Conservation (phyloP, 1,284 basidiomycete species). For the Tetrapyrgos nigripes region DNA sequence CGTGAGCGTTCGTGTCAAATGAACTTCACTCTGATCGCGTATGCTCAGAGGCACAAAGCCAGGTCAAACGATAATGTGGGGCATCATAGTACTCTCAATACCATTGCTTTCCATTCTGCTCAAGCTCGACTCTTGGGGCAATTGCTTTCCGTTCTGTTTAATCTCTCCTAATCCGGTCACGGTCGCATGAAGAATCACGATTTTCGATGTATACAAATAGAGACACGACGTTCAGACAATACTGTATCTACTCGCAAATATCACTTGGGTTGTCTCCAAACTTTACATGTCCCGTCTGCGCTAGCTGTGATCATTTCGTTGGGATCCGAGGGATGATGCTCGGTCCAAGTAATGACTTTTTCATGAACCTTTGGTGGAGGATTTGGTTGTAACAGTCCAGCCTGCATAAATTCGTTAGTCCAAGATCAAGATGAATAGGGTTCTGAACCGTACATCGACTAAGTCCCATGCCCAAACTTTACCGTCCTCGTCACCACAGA, state of each 20-base stretch:
- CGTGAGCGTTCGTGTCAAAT: constrained; percentile 25
- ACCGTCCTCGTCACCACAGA: constrained; percentile 92
- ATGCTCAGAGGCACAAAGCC: constrained; percentile 55
- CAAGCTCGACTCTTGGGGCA: too few relatives aligned
- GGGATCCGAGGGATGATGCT: constrained; percentile 83
- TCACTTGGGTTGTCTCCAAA: constrained; percentile 59
- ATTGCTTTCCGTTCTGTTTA: too few relatives aligned
- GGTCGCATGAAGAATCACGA: not conserved
- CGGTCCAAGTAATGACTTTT: constrained; percentile 90
- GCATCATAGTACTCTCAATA: too few relatives aligned
- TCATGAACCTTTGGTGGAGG: constrained; percentile 79
- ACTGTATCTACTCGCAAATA: not conserved
- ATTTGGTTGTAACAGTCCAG: constrained; percentile 66
- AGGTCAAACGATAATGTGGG: constrained; percentile 56
- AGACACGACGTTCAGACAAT: not conserved
- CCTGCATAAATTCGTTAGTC: constrained; percentile 47
- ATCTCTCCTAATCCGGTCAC: too few relatives aligned
- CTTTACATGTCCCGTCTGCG: constrained; percentile 85
- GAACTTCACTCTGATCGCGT: constrained; percentile 7
- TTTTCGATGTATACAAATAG: not conserved
- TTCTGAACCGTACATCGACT: constrained; percentile 70
- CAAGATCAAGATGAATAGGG: not conserved
- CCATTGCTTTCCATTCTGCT: too few relatives aligned
- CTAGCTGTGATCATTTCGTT: constrained; percentile 88
- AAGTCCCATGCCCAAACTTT: constrained; percentile 92